A percentile compares a stretch with the other conserved stretches of the same genome.
These are phyloP conservation scores for Dryadomyces quercivorus DNA, from an alignment of 2,329 filamentous ascomycete species.

Conservation along the genomic window DNA sequence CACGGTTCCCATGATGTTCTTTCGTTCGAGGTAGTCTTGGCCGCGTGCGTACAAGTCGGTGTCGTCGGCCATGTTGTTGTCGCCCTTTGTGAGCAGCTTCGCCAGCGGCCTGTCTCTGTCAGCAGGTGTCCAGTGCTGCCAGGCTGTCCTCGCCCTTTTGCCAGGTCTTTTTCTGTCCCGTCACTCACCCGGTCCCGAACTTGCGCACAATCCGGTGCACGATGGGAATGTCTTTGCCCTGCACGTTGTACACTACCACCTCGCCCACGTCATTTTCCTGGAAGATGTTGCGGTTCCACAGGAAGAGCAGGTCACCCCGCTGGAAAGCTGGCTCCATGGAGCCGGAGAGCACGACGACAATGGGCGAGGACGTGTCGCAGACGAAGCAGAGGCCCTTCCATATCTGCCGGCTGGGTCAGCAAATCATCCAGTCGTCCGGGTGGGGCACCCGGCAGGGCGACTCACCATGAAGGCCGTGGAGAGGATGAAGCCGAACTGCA, in stretches of 20 bases:
- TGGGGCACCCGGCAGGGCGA: not conserved
- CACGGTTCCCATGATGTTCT: slow-evolving; percentile 85
- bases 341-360: slow-evolving; percentile 75
- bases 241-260: slow-evolving; percentile 63
- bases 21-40: slow-evolving; percentile 75
- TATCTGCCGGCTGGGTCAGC: slow-evolving; percentile 34
- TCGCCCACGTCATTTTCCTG: slow-evolving; percentile 38
- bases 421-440: not conserved
- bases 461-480: slow-evolving; percentile 79
- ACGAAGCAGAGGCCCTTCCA: slow-evolving; percentile 80
- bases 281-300: slow-evolving; percentile 61
- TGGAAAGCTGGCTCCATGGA: slow-evolving; percentile 78
- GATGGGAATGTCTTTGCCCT: slow-evolving; percentile 93
- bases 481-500: slow-evolving; percentile 85
- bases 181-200: slow-evolving; percentile 46
- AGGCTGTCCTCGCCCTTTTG: too few relatives aligned
- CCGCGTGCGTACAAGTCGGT: slow-evolving; percentile 70
- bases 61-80: slow-evolving; percentile 91
- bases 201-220: slow-evolving; percentile 83
- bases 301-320: slow-evolving; percentile 60
- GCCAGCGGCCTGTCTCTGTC: slow-evolving; percentile 31
- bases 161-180: not conserved
- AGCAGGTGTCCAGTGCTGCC: too few relatives aligned
- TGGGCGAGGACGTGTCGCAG: slow-evolving; percentile 63
- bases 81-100: slow-evolving; percentile 89